A percentile compares a stretch with the other conserved stretches of the same genome.
These are phyloP conservation scores for Theileria orientalis DNA, from an alignment of 169 alveolate species.

Conservation along the genomic window DNA sequence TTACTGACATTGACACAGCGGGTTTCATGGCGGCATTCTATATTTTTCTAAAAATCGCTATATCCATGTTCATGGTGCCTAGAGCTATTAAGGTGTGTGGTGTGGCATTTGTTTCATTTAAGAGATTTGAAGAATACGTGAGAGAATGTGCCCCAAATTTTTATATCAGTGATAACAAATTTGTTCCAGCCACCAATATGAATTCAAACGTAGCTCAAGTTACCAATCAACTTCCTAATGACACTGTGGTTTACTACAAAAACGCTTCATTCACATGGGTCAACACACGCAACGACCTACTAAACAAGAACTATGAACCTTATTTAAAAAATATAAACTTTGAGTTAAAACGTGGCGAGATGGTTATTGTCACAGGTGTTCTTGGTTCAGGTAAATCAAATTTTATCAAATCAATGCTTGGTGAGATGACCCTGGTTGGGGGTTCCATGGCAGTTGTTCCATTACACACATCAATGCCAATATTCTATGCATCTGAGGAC, in stretches of 20 bases:
- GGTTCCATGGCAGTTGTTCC: conserved; percentile 68
- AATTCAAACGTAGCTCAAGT: neutral
- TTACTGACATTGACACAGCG: conserved; percentile 18
- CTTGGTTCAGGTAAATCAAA: conserved; percentile 62
- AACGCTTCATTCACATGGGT: conserved; percentile 45
- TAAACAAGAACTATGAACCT: conserved; percentile 1
- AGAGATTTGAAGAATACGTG: conserved; percentile 29
- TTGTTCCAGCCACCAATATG: neutral
- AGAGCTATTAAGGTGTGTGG: conserved; percentile 8
- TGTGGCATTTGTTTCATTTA: conserved; percentile 14
- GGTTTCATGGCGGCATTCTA: conserved; percentile 33
- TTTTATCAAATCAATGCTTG: conserved; percentile 53
- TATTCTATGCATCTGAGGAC: conserved; percentile 61
- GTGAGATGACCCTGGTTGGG: conserved; percentile 60
- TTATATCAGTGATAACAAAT: conserved; percentile 17
- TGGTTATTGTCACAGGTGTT: conserved; percentile 44
- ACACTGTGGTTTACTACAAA: conserved; percentile 23
- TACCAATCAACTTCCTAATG: neutral
- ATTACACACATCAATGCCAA: conserved; percentile 51
- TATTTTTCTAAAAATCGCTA: conserved; percentile 18
- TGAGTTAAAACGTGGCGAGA: conserved; percentile 44
- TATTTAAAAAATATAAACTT: conserved; percentile 14
- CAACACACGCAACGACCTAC: conserved; percentile 12
- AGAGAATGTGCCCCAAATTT: conserved; percentile 42
- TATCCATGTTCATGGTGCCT: conserved; percentile 28